These are phyloP conservation scores for Wickerhamomyces subpelliculosus DNA, from an alignment of 805 yeast genomes.

Conservation along the genomic window DNA sequence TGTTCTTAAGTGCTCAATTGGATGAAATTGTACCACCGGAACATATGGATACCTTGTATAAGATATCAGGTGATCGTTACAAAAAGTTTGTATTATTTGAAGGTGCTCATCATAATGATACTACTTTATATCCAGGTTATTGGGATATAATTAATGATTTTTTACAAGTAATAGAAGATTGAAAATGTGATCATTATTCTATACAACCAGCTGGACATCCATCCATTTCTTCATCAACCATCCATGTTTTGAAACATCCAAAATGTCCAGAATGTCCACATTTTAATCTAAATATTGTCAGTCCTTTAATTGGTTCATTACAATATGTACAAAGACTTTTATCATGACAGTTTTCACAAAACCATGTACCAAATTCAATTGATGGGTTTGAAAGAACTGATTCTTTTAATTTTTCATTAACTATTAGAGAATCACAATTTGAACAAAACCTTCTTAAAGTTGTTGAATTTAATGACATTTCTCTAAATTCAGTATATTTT, in stretches of 20 bases:
- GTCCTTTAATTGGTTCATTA: conserved; percentile 67
- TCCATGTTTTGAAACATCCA: conserved; percentile 76
- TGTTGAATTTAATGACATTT: conserved; percentile 21
- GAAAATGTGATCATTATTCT: background rate
- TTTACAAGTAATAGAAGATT: conserved; percentile 24
- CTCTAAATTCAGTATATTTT: conserved; percentile 23
- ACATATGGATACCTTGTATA: conserved; percentile 63
- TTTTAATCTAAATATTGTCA: conserved; percentile 47
- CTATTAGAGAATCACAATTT: conserved; percentile 49
- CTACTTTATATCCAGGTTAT: conserved; percentile 66
- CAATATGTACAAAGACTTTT: conserved; percentile 56
- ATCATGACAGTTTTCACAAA: conserved; percentile 67
- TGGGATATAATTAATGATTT: conserved; percentile 67
- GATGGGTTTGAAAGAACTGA: conserved; percentile 24
- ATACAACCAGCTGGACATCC: conserved; percentile 72
- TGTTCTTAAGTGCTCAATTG: conserved; percentile 62
- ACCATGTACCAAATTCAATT: conserved; percentile 67
- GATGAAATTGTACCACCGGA: conserved; percentile 92
- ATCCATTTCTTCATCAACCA: conserved; percentile 49
- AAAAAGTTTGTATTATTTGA: conserved; percentile 52
- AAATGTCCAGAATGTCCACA: conserved; percentile 91
- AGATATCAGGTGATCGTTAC: conserved; percentile 38
- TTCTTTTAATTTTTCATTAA: conserved; percentile 50
- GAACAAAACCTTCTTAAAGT: conserved; percentile 53
- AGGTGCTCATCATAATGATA: conserved; percentile 75